A percentile compares a stretch with the other conserved stretches of the same genome.
These are phyloP conservation scores for Penium margaritaceum DNA, from an alignment of 139 green algal species.

Conservation along the genomic window DNA sequence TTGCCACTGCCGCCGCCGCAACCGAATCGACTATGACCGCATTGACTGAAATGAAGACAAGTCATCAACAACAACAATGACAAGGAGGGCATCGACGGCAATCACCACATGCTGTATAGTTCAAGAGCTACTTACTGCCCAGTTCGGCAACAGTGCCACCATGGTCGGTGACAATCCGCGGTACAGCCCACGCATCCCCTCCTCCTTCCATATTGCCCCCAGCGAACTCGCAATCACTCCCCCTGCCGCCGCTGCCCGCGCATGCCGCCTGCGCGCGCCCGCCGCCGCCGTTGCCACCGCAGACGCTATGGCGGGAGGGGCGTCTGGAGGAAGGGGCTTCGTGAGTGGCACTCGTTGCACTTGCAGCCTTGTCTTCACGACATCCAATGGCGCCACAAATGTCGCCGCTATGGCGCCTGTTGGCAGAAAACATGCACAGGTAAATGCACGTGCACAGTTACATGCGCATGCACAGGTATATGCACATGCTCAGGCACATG, in stretches of 20 bases:
- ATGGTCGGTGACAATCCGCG: constrained; percentile 84
- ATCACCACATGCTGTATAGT: too few relatives aligned
- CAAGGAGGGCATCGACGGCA: too few relatives aligned
- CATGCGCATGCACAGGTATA: too few relatives aligned
- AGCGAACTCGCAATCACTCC: constrained; percentile 59
- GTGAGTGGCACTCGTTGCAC: constrained; percentile 58
- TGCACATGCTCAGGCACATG: too few relatives aligned
- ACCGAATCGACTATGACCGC: too few relatives aligned
- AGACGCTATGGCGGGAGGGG: too few relatives aligned
- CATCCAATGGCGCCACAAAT: constrained; percentile 93
- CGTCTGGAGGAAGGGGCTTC: background rate
- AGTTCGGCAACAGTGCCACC: constrained; percentile 90
- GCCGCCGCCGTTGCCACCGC: too few relatives aligned
- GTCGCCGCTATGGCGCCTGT: constrained; percentile 62
- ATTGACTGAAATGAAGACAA: too few relatives aligned
- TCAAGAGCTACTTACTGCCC: constrained; percentile 81
- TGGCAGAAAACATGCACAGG: background rate
- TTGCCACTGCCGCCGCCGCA: too few relatives aligned
- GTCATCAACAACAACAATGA: too few relatives aligned
- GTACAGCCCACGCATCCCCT: constrained; percentile 81
- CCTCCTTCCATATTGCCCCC: constrained; percentile 64
- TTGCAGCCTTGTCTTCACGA: constrained; percentile 93
- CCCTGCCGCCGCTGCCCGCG: background rate
- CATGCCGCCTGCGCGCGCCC: background rate
- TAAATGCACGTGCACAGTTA: too few relatives aligned